Evolutionary conservation across 2,329 filamentous ascomycete species (phyloP), one percentile per base, ranked within the genome.

Genomic region (Myotisia sp.): DNA sequence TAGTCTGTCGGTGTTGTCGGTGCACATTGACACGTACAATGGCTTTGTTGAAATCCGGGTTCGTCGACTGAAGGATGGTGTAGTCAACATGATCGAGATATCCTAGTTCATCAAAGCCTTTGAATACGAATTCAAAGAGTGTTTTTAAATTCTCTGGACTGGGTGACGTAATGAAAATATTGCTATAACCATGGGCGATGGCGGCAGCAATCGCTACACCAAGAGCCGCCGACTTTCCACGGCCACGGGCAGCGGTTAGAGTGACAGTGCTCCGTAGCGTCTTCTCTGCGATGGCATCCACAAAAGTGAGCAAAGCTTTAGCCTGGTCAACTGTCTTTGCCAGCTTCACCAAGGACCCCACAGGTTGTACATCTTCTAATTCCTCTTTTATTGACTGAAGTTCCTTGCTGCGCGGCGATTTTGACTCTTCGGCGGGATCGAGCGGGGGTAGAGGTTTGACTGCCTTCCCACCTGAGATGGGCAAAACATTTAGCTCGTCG

Each of bases 61-160:
- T 94, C 3, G 87, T 95, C 1, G 86, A 94, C 53, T 98, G 90
- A 37, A 95, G 85, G 46, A 98, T 95, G 35, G 85, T 92, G 61
- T 98, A 98, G 53, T 98, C 90, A 47, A 85, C 76, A 53, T 98
- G 90, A 48, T 98, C 90, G 43, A 85, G 74, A 51, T 98, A 98
- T 20, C 79, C 82, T 18, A 98, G 68, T 7, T 86, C 82, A 54
- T 98, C 90, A 49, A 98, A 98, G 0, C 86, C 90, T 57, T 94
- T 95, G 68, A 98, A 94, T 12, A 98, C 74, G 50, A 98, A 98
- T 50, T 98, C 86, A 53, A 98, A 98, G 5, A 98, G 67, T 0
- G 90, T 98, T 64, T 95, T 98, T 68, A 98, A 68, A 60, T 98
- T 98, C 61, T 98, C 92, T 0, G 90, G 90, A 41, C 84, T 94